Percentiles rank a stretch among this genome's conserved stretches.
Conservation (phyloP, 2,329 filamentous ascomycete genomes). For the Aureobasidium pullulans region DNA sequence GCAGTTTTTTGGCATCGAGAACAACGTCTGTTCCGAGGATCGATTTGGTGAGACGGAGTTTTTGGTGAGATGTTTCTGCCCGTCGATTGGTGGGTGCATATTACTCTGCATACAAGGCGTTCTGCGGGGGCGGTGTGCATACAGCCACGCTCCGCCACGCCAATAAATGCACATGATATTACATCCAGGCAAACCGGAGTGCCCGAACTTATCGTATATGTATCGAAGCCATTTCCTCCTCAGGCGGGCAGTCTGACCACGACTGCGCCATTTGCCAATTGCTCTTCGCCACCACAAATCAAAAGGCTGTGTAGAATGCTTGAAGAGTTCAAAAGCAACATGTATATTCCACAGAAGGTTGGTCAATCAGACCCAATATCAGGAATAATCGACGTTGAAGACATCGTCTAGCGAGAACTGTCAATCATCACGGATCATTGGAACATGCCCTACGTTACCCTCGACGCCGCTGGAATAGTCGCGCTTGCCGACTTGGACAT, state of each 20-base stretch:
- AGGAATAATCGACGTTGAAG: neutral
- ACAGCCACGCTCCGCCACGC: neutral
- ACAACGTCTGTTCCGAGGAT: too few species aligned
- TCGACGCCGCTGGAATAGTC: constrained; percentile 45
- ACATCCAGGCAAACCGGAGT: neutral
- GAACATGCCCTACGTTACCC: constrained; percentile 13
- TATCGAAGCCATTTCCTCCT: neutral
- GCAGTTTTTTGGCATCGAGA: too few species aligned
- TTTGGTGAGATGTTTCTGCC: neutral
- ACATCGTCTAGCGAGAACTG: neutral
- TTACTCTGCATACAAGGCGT: neutral
- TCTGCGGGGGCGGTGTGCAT: neutral
- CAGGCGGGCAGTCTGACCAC: neutral
- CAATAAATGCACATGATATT: neutral
- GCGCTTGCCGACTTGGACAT: constrained; percentile 53
- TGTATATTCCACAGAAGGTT: constrained; percentile 4
- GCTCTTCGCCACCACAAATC: neutral
- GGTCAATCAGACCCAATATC: neutral
- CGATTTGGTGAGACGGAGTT: too few species aligned
- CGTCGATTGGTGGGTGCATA: neutral
- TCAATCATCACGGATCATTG: neutral
- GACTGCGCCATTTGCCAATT: neutral
- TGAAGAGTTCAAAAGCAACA: constrained; percentile 1
- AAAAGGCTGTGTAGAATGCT: constrained; percentile 3
- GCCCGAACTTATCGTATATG: neutral